Evolutionary conservation across 495 filamentous ascomycete species (phyloP).

Genomic region (Viridothelium virens): DNA sequence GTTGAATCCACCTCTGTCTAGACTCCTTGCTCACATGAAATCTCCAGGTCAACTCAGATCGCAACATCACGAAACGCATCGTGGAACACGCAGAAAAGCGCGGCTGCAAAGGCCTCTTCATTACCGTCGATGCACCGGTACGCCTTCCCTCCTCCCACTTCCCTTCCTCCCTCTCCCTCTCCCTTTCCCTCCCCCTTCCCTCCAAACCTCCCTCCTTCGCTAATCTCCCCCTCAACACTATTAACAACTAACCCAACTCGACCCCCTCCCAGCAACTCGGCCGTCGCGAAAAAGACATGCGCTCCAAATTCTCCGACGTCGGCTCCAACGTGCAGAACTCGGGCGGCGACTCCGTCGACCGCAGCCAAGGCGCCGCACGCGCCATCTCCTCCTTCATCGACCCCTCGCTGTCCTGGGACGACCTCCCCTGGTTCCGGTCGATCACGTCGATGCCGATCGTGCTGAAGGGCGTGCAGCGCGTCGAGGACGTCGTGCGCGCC

Average conservation of each 20-base stretch:
- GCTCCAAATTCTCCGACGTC: slow-evolving; percentile 78
- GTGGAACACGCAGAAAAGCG: slow-evolving; percentile 84
- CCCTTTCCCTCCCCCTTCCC: background rate
- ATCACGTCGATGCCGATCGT: slow-evolving; percentile 96
- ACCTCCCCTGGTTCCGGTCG: slow-evolving; percentile 86
- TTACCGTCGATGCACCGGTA: slow-evolving; percentile 87
- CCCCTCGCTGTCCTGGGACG: slow-evolving; percentile 80
- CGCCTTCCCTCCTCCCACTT: background rate
- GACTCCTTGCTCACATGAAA: slow-evolving; percentile 4
- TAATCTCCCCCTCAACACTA: background rate
- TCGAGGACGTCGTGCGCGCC: slow-evolving; percentile 86
- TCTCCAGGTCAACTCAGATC: slow-evolving; percentile 72
- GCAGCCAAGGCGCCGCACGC: slow-evolving; percentile 81
- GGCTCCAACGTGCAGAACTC: slow-evolving; percentile 73
- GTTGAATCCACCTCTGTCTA: background rate
- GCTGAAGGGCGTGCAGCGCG: slow-evolving; percentile 92
- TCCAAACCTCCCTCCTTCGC: background rate
- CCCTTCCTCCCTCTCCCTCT: background rate
- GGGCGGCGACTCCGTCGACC: slow-evolving; percentile 60
- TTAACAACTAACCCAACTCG: no score
- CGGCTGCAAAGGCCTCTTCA: slow-evolving; percentile 94
- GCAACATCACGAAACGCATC: slow-evolving; percentile 81
- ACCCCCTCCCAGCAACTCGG: slow-evolving; percentile 56
- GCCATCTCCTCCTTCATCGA: slow-evolving; percentile 96
- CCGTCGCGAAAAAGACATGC: slow-evolving; percentile 91